A percentile compares a stretch with the other conserved stretches of the same genome.
phyloP scores from a whole-genome alignment of 1,284 basidiomycete species.

The Anthracocystis setariae region DNA sequence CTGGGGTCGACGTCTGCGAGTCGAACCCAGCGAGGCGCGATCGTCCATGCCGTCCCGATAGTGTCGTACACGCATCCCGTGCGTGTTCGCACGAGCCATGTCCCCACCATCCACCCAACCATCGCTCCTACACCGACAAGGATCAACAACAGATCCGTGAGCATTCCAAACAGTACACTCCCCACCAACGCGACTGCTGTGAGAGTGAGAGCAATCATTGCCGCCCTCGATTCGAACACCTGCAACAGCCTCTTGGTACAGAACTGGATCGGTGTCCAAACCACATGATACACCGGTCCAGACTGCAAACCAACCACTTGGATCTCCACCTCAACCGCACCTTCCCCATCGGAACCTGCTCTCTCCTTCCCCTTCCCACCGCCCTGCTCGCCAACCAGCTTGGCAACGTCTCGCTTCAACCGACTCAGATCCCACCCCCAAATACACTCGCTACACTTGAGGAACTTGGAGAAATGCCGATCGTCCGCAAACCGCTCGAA shows the following conservation, averaged over 20 bases:
- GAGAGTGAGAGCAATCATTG: conserved; percentile 1
- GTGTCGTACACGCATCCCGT: conserved; percentile 25
- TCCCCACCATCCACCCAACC: conserved; percentile 62
- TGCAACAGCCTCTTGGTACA: background rate
- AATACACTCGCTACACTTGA: conserved; percentile 11
- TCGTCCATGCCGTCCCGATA: conserved; percentile 28
- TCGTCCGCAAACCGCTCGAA: conserved; percentile 40
- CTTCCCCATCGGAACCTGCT: background rate
- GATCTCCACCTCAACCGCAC: conserved; percentile 2
- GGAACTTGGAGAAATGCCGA: conserved; percentile 31
- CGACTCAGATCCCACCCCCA: conserved; percentile 34
- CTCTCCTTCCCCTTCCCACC: conserved; percentile 13
- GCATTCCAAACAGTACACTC: background rate
- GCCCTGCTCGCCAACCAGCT: background rate
- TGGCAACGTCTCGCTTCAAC: background rate
- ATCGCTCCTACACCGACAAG: conserved; percentile 91
- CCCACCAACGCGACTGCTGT: background rate
- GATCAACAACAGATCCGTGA: conserved; percentile 79
- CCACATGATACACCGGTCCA: conserved; percentile 19
- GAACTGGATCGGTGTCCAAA: conserved; percentile 24
- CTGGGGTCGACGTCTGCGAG: conserved; percentile 2
- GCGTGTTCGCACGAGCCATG: conserved; percentile 13
- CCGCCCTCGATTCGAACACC: conserved; percentile 5
- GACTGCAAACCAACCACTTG: conserved; percentile 19
- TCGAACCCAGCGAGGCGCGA: conserved; percentile 24